These are phyloP conservation scores for Ogataea polymorpha DNA, from an alignment of 805 yeast species.

Conservation along the genomic window DNA sequence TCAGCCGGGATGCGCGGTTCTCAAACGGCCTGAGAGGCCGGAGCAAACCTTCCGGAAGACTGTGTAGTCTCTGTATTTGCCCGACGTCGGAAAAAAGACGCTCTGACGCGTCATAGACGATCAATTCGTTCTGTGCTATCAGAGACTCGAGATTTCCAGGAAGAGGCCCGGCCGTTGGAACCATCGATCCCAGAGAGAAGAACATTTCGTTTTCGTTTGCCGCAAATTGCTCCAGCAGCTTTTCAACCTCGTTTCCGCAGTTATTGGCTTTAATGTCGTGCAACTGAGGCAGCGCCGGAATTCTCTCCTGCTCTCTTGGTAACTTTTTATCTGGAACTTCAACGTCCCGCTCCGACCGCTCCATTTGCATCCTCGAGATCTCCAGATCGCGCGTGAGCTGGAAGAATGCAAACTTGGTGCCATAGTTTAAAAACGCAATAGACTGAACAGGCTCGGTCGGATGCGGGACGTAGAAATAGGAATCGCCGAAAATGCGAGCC, in stretches of 20 bases:
- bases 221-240: not conserved
- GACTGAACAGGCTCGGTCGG: slow-evolving; percentile 20
- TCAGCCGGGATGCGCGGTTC: not conserved
- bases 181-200: not conserved
- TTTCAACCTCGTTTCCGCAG: not conserved
- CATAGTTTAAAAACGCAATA: slow-evolving; percentile 5
- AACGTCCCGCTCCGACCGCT: not conserved
- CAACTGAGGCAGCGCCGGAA: no score
- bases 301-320: no score
- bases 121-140: slow-evolving; percentile 10
- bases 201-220: not conserved
- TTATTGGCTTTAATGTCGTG: not conserved
- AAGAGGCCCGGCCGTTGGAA: not conserved
- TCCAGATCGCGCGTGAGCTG: slow-evolving; percentile 21
- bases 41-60: not conserved
- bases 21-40: slow-evolving; percentile 6
- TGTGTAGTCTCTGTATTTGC: not conserved
- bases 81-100: slow-evolving; percentile 14
- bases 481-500: slow-evolving; percentile 19
- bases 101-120: slow-evolving; percentile 11
- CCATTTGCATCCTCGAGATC: slow-evolving; percentile 17
- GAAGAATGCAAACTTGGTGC: slow-evolving; percentile 8
- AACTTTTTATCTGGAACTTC: not conserved
- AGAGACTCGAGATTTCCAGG: not conserved
- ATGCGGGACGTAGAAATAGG: slow-evolving; percentile 25